These are phyloP conservation scores for Anastatica hierochuntica DNA, from an alignment of 345 rosid species.

Conservation along the genomic window DNA sequence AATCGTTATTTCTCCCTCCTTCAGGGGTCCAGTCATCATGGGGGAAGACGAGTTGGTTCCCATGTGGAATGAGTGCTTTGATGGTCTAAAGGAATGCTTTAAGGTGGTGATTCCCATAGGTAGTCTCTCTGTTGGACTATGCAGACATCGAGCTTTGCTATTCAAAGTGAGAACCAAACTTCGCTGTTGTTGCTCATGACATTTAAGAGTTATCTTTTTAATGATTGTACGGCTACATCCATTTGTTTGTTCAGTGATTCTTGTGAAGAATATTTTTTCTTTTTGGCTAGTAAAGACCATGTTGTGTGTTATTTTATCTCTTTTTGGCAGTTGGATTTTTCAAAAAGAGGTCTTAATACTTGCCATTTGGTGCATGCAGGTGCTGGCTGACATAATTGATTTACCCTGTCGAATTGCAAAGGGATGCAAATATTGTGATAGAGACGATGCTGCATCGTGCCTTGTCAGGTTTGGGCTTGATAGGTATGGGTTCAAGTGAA, in stretches of 20 bases:
- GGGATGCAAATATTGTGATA: conserved; percentile 89
- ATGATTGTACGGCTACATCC: background rate
- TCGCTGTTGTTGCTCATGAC: background rate
- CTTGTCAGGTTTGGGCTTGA: conserved; percentile 94
- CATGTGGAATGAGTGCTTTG: conserved; percentile 69
- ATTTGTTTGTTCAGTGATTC: background rate
- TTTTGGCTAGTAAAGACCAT: background rate
- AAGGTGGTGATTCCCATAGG: conserved; percentile 89
- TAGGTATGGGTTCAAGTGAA: conserved; percentile 43
- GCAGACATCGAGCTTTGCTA: conserved; percentile 91
- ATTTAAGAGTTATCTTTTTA: background rate
- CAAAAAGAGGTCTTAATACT: background rate
- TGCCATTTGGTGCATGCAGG: conserved; percentile 39
- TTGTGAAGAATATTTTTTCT: background rate
- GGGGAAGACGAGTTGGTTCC: conserved; percentile 66
- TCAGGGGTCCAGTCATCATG: conserved; percentile 58
- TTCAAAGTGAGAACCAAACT: conserved; percentile 65
- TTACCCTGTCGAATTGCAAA: conserved; percentile 97
- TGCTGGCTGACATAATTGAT: conserved; percentile 84
- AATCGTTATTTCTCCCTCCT: conserved; percentile 6
- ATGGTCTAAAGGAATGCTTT: conserved; percentile 69
- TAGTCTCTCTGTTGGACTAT: conserved; percentile 80
- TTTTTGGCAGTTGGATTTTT: background rate
- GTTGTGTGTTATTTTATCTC: too few species aligned
- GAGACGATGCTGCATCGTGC: conserved; percentile 88